A percentile compares a stretch with the other conserved stretches of the same genome.
phyloP scores from a whole-genome alignment of 2,329 filamentous ascomycete species.

The Cladosporium sp. region DNA sequence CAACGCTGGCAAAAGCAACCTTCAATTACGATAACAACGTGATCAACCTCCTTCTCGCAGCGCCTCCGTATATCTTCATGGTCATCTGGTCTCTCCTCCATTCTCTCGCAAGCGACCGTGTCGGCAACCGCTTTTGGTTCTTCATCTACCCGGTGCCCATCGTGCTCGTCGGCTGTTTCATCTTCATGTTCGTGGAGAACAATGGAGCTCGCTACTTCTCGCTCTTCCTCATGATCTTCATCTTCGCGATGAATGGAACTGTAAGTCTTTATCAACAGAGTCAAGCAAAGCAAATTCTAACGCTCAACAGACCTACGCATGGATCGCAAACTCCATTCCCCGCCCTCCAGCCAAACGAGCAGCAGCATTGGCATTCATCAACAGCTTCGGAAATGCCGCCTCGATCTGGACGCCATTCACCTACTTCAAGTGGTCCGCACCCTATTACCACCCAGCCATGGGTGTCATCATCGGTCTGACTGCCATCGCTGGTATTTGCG shows the following conservation, averaged over 20 bases:
- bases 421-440: slow-evolving; percentile 26
- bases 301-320: slow-evolving; percentile 23
- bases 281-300: too few relatives aligned
- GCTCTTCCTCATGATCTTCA: slow-evolving; percentile 53
- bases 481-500: slow-evolving; percentile 24
- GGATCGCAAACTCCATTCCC: slow-evolving; percentile 42
- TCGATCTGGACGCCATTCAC: slow-evolving; percentile 44
- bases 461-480: slow-evolving; percentile 32
- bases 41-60: slow-evolving; percentile 42
- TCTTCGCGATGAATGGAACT: slow-evolving; percentile 53
- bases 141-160: slow-evolving; percentile 50
- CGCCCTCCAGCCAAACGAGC: slow-evolving; percentile 40
- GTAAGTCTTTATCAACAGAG: too few relatives aligned
- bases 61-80: slow-evolving; percentile 36
- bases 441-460: slow-evolving; percentile 31
- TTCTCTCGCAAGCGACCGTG: slow-evolving; percentile 42
- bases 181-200: slow-evolving; percentile 50
- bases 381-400: slow-evolving; percentile 36
- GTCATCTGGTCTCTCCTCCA: slow-evolving; percentile 41
- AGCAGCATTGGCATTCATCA: slow-evolving; percentile 42
- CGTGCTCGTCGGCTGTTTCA: slow-evolving; percentile 46
- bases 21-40: slow-evolving; percentile 65
- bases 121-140: slow-evolving; percentile 49
- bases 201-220: slow-evolving; percentile 54
- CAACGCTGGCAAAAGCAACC: slow-evolving; percentile 49